Conservation (phyloP, 208 protist species). For the Blastocrithidia nonstop region DNA sequence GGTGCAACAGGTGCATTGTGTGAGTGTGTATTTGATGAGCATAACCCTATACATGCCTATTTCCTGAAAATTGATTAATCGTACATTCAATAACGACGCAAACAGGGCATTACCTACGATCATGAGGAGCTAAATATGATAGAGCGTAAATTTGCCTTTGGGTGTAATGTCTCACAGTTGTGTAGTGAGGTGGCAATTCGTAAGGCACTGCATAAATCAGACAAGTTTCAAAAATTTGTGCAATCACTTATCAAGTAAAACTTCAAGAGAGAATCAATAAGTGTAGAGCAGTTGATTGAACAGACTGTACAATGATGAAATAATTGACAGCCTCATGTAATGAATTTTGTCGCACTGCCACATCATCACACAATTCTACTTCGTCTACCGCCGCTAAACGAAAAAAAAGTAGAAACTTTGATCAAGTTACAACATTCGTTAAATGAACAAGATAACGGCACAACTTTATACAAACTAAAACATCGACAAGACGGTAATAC, state of each 20-base stretch:
- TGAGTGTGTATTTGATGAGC: constrained; percentile 13
- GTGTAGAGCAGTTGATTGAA: background rate
- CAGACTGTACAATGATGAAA: constrained; percentile 1
- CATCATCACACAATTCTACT: constrained; percentile 30
- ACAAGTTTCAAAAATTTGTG: too few species aligned
- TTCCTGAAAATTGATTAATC: constrained; percentile 55
- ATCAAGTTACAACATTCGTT: too few species aligned
- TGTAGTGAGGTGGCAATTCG: background rate
- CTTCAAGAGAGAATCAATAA: background rate
- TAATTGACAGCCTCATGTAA: constrained; percentile 11
- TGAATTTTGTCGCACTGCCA: constrained; percentile 53
- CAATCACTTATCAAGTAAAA: too few species aligned
- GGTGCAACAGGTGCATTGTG: constrained; percentile 18
- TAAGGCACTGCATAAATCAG: too few species aligned
- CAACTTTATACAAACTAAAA: constrained; percentile 5
- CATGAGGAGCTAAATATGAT: constrained; percentile 52
- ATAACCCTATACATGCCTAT: constrained; percentile 52
- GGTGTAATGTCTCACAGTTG: constrained; percentile 9
- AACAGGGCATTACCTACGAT: constrained; percentile 20
- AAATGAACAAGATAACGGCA: too few species aligned
- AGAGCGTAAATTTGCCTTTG: constrained; percentile 66
- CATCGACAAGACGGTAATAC: too few species aligned
- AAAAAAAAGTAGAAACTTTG: constrained; percentile 5
- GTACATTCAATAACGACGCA: constrained; percentile 30
- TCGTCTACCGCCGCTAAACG: constrained; percentile 11